phyloP scores from a whole-genome alignment of 2,329 filamentous ascomycete genomes.

The Monilinia fructicola region DNA sequence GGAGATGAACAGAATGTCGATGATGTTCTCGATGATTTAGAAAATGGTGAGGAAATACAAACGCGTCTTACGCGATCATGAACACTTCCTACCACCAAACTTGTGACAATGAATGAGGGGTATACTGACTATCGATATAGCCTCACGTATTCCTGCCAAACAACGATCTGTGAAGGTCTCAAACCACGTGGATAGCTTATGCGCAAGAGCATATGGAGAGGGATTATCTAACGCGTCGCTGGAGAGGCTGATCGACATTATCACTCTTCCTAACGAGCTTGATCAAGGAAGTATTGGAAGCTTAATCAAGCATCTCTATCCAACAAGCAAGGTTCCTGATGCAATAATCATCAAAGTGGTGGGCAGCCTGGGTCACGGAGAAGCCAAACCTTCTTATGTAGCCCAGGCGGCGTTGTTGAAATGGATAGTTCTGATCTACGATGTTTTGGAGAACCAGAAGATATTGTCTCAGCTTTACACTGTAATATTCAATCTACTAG shows the following conservation, averaged over 20 bases:
- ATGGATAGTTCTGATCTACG: slow-evolving; percentile 77
- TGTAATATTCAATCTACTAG: slow-evolving; percentile 76
- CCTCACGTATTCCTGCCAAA: slow-evolving; percentile 62
- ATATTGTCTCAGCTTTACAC: slow-evolving; percentile 69
- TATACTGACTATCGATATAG: slow-evolving; percentile 42
- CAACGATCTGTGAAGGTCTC: slow-evolving; percentile 63
- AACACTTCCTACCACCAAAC: background rate
- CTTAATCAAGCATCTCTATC: slow-evolving; percentile 74
- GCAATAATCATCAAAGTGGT: slow-evolving; percentile 65
- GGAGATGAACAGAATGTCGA: slow-evolving; percentile 19
- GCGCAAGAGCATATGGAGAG: slow-evolving; percentile 62
- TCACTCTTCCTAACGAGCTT: slow-evolving; percentile 65
- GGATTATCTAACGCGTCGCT: slow-evolving; percentile 65
- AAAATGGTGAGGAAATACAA: slow-evolving; percentile 33
- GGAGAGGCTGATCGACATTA: slow-evolving; percentile 61
- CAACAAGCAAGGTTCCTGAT: slow-evolving; percentile 61
- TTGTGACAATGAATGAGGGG: background rate
- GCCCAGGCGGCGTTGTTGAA: slow-evolving; percentile 69
- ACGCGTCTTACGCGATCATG: slow-evolving; percentile 24
- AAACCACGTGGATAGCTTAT: slow-evolving; percentile 61
- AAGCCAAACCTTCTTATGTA: slow-evolving; percentile 68
- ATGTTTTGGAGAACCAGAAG: slow-evolving; percentile 62
- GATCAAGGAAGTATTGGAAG: slow-evolving; percentile 72
- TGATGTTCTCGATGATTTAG: slow-evolving; percentile 35
- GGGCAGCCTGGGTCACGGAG: slow-evolving; percentile 73